Base-by-base conservation (phyloP, 208 protist species). In the Trypanosomatidae sp. region DNA sequence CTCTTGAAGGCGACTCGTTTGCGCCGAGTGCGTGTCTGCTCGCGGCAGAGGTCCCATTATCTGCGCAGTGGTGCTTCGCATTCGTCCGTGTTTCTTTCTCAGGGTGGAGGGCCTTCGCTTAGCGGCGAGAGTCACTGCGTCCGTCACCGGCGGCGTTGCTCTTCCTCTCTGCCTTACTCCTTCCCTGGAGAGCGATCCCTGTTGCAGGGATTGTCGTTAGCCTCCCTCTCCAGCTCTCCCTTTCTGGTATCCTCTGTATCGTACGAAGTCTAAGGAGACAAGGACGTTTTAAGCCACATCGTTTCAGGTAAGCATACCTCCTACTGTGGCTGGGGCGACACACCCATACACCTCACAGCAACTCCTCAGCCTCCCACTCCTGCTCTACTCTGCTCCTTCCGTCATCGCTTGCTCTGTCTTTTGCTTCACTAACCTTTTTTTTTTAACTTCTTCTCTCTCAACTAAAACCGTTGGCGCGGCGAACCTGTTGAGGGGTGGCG, bases 341-440 rank as follows among this genome's bases (percentile, higher is more conserved):
- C 19, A 12, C 17, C 8, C 19, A 65, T 36, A 17, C n/a, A 28
- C 9, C 56, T 62, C 56, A 33, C 30, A 17, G 17, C 30, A n/a
- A 41, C 30, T 62, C 25, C 17, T 36, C 58, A n/a, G 58, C 25
- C 53, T 0, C 1, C 58, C 33, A n/a, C 58, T 41, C 33, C 58
- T 39, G 36, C 8, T 25, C 7, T 49, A 6, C 36, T 10, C 64
- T 1, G 13, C 41, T 50, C 39, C 28, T 36, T 75, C 50, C 19
- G 25, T 66, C n/a, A 66, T 13, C 19, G 25, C 17, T 22, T 59
- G 47, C 60, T 39, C 25, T 15, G 30, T 73, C 68, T 71, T 70
- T 70, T 28, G 17, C 36, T 62, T 73, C 15, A 25, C 65, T 36
- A 30, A 43, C 17, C 33, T 7, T 62, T 12, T n/a, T 41, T 62